Conservation (phyloP, 73 alveolate genomes). For the Paraurostyla sp. region DNA sequence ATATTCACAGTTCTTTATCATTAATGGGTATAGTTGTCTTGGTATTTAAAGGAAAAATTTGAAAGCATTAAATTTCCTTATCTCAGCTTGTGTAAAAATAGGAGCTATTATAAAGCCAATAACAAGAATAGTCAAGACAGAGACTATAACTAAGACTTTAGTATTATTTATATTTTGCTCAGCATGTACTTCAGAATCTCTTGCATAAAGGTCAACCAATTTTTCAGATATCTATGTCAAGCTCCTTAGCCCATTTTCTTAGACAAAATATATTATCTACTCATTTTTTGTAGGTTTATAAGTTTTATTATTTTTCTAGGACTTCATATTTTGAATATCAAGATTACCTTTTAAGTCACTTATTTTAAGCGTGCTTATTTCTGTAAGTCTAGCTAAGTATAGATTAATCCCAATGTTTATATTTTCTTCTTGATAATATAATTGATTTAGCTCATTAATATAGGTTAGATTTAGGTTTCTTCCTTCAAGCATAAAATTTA, state of each 20-base stretch:
- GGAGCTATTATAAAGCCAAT: conserved; percentile 2
- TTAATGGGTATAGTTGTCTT: background rate
- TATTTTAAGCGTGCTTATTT: background rate
- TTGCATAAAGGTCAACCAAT: background rate
- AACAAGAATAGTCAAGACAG: background rate
- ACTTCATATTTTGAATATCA: background rate
- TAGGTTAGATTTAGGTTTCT: background rate
- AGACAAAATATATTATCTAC: background rate
- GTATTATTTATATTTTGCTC: background rate
- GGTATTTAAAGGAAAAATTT: background rate
- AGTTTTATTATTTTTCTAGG: background rate
- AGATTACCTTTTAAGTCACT: background rate
- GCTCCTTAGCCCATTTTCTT: conserved; percentile 17
- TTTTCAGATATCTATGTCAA: background rate
- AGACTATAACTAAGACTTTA: background rate
- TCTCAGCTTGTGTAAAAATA: conserved; percentile 1
- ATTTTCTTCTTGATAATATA: background rate
- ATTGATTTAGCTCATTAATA: background rate
- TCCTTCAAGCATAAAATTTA: too few relatives aligned
- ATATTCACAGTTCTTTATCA: background rate
- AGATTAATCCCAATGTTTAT: background rate
- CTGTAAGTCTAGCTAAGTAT: background rate
- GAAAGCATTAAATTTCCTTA: background rate
- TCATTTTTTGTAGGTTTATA: background rate
- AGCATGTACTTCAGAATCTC: background rate